These are phyloP conservation scores for Annulohypoxylon maeteangense DNA, from an alignment of 495 filamentous ascomycete species.

Conservation along the genomic window DNA sequence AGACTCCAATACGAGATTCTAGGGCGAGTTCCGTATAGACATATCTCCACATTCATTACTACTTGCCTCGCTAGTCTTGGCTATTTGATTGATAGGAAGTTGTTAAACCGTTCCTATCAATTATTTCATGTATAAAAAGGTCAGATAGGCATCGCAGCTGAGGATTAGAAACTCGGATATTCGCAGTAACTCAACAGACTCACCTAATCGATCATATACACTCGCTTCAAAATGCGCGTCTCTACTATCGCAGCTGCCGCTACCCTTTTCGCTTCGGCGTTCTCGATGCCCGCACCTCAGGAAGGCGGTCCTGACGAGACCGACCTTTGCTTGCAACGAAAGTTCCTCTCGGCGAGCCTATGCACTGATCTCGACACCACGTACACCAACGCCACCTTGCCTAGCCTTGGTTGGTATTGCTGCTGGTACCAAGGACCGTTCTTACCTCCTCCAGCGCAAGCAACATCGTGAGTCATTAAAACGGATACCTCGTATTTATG, in stretches of 20 bases:
- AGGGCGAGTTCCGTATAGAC: constrained; percentile 14
- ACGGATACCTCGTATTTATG: background rate
- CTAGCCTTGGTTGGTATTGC: constrained; percentile 35
- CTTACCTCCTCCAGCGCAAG: constrained; percentile 27
- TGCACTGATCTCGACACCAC: constrained; percentile 32
- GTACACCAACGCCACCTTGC: constrained; percentile 37
- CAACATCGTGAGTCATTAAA: constrained; percentile 29
- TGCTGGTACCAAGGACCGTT: constrained; percentile 41
- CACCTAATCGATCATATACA: background rate
- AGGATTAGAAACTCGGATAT: background rate
- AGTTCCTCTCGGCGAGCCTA: constrained; percentile 16
- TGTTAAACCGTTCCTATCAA: background rate
- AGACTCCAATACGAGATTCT: constrained; percentile 34
- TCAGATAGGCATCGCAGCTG: background rate
- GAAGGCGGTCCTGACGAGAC: constrained; percentile 20
- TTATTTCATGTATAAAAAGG: constrained; percentile 29
- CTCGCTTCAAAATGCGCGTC: constrained; percentile 28
- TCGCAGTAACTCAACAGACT: background rate
- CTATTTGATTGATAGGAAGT: constrained; percentile 13
- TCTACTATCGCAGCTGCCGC: constrained; percentile 23
- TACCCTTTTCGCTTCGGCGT: constrained; percentile 16
- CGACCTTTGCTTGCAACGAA: constrained; percentile 35
- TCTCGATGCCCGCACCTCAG: constrained; percentile 20
- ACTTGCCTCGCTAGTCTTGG: constrained; percentile 28
- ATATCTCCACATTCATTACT: constrained; percentile 32